Evolutionary conservation across 495 filamentous ascomycete genomes (phyloP), one percentile per base, ranked within the genome.

Genomic region (Recurvomyces mirabilis): DNA sequence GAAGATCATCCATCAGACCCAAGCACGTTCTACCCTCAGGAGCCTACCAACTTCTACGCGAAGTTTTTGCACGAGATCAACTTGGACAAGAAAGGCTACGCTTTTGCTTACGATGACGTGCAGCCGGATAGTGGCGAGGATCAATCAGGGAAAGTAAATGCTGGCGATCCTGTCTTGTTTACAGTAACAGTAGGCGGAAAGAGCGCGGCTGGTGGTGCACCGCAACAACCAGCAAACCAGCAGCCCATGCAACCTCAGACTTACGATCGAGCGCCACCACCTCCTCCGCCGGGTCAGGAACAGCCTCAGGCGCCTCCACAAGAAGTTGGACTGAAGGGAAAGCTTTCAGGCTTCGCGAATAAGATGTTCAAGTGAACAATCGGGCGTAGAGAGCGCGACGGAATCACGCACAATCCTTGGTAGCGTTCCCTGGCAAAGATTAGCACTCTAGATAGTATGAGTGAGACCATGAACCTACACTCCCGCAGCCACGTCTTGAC

Each of bases 51-150:
- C 50, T 80, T 86, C 59, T 87, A 84, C 54, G 62, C 77, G 14
- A 59, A 78, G 12, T 70, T 87, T 44, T 70, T 80, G 43, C 82
- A 87, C 61, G 66, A 57, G 20, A 69, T 68, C 29, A 78, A 76
- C 48, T 48, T 74, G 5, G 79, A 80, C 60, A 67, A 70, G 2
- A 62, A 69, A 12, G 82, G 82, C 1, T 87, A 87, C 63, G 78
- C 81, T 1, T 86, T 86, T 53, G 81, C 82, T 0, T 87, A 85
- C 55, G 82, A 87, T 55, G 82, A 87, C 60, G 82, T 86, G 3
- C 68, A 69, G 17, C 70, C 78, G 0, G 60, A 61, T 14, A 71
- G 68, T 39, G 73, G 67, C 0, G 49, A 58, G 12, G 78, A 84
- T 60, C 76, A 79, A 49, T 73, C 72, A 23, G 82, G 82, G 2